A percentile compares a stretch with the other conserved stretches of the same genome.
phyloP scores from a whole-genome alignment of 73 alveolate genomes.

The Effrenium voratum region DNA sequence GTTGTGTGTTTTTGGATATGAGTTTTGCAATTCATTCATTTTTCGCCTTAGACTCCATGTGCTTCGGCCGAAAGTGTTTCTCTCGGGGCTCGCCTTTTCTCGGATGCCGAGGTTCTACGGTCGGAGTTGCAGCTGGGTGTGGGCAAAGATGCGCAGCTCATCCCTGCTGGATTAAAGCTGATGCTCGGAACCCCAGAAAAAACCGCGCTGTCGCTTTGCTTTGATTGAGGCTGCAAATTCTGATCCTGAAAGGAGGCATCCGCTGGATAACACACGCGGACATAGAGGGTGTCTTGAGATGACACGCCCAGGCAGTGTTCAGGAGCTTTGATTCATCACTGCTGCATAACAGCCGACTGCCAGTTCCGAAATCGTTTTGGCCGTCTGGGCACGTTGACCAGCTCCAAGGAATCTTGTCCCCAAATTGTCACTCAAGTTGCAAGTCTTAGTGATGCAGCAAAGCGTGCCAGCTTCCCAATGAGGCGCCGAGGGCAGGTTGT shows the following conservation, averaged over 20 bases:
- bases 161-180: slow-evolving; percentile 68
- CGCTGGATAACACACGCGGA: too few relatives aligned
- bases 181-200: background rate
- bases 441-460: too few relatives aligned
- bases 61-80: too few relatives aligned
- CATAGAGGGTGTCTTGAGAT: too few relatives aligned
- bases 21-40: too few relatives aligned
- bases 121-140: slow-evolving; percentile 29
- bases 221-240: background rate
- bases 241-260: background rate
- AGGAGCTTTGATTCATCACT: background rate
- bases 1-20: too few relatives aligned
- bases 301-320: too few relatives aligned
- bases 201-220: background rate
- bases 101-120: slow-evolving; percentile 65
- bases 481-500: too few relatives aligned
- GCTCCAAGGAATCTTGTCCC: background rate
- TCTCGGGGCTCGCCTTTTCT: too few relatives aligned
- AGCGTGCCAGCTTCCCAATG: too few relatives aligned
- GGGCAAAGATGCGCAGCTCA: slow-evolving; percentile 76
- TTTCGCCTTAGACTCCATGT: too few relatives aligned
- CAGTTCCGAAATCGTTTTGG: background rate
- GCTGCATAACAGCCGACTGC: background rate
- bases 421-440: too few relatives aligned
- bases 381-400: background rate